Base-by-base conservation (phyloP, 2,329 filamentous ascomycete genomes). In the Verticillium dahliae region DNA sequence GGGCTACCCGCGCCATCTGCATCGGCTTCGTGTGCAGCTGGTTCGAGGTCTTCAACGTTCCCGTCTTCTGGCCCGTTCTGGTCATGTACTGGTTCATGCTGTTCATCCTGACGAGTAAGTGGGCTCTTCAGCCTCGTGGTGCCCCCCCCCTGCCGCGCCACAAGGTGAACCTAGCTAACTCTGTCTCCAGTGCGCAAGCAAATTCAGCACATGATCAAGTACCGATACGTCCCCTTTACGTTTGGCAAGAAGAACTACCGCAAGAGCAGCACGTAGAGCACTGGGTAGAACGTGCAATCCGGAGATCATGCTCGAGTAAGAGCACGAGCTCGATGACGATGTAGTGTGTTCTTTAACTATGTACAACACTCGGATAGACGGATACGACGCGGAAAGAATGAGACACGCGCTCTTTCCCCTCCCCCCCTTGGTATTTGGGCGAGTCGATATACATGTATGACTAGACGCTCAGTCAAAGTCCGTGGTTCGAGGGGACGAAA, bases 141-240 rank as follows among this genome's bases (percentile, higher is more conserved):
- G 31, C 37, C 14, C 11, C 7, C 62, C 62, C n/a, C n/a, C n/a
- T n/a, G 6, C n/a, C 27, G 27, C 27, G 27, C 27, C 27, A 31
- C 27, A 4, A 31, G 4, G 27, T 31, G 4, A 31, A 4, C 27
- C 27, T 31, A 31, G 27, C 27, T 31, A 31, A 31, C 27, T 31
- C 27, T 31, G 4, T 4, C 27, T 31, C 27, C 69, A 96, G 92
- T 99, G 95, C 88, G 95, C 78, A 91, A 95, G 82, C 95, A 99
- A 80, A 99, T 99, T 70, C 95, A 99, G 81, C 95, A 98, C 80
- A 99, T 99, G 95, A 94, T 99, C 85, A 99, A 98, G 82, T 99
- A 98, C 82, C 91, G 94, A 79, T 99, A 97, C 74, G 92, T 97
- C 35, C 92, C 93, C 50, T 97, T 97, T 80, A 89, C 91, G 50